Evolutionary conservation across 805 yeast species (phyloP).

Genomic region (Brettanomyces custersianus): DNA sequence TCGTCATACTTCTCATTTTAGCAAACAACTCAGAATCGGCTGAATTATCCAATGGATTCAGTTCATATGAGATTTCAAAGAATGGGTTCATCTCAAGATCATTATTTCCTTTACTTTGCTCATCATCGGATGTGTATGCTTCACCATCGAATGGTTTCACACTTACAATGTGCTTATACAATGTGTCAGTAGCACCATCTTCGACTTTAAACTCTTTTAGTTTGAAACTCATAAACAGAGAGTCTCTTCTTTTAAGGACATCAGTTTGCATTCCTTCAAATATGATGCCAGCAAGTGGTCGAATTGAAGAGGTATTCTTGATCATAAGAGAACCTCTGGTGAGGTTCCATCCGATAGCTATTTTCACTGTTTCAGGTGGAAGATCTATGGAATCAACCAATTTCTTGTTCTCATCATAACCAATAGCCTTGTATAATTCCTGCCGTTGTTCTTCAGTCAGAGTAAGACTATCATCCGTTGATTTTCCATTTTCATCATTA

Average conservation of each 20-base stretch:
- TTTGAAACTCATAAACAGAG: conserved; percentile 62
- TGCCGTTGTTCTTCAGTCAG: conserved; percentile 82
- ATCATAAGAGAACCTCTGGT: conserved; percentile 72
- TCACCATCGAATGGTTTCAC: conserved; percentile 52
- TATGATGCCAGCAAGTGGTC: conserved; percentile 49
- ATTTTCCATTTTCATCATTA: conserved; percentile 16
- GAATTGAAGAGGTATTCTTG: conserved; percentile 26
- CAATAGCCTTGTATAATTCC: conserved; percentile 90
- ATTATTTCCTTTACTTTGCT: conserved; percentile 5
- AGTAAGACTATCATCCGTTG: conserved; percentile 21
- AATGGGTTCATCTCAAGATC: conserved; percentile 45
- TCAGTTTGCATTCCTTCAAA: conserved; percentile 77
- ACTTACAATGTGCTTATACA: conserved; percentile 83
- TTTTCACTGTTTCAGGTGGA: conserved; percentile 65
- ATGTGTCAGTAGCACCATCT: conserved; percentile 71
- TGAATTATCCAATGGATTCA: conserved; percentile 72
- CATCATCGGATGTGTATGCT: conserved; percentile 5
- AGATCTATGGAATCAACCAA: conserved; percentile 46
- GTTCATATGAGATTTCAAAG: conserved; percentile 74
- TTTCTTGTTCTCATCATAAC: conserved; percentile 61
- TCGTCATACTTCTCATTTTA: conserved; percentile 76
- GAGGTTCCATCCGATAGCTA: conserved; percentile 60
- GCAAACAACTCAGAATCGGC: conserved; percentile 76
- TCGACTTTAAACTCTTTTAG: conserved; percentile 77
- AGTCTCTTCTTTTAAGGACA: conserved; percentile 69